These are phyloP conservation scores for Spencermartinsiella europaea DNA, from an alignment of 805 yeast genomes.

Conservation along the genomic window DNA sequence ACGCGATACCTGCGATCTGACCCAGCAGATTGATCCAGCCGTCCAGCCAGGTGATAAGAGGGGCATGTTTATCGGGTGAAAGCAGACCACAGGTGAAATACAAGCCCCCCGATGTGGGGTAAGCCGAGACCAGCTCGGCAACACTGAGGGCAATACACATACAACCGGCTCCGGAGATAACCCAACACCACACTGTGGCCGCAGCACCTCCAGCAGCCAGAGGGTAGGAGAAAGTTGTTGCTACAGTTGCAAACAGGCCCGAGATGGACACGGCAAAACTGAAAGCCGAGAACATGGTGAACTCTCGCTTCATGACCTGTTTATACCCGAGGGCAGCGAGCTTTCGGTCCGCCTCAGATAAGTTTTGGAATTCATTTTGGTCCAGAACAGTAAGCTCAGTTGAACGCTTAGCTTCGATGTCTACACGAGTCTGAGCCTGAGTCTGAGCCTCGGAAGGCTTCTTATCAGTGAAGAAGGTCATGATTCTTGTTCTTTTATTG, in stretches of 20 bases:
- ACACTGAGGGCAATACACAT: constrained; percentile 58
- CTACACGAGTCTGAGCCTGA: too few relatives aligned
- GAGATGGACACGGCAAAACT: constrained; percentile 63
- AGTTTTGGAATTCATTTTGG: not conserved
- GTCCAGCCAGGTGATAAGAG: constrained; percentile 39
- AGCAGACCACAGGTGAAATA: constrained; percentile 19
- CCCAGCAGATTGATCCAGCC: constrained; percentile 44
- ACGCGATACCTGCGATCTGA: constrained; percentile 34
- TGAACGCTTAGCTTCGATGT: not conserved
- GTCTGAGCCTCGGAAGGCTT: too few relatives aligned
- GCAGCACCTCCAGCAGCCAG: constrained; percentile 55
- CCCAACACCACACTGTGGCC: constrained; percentile 61
- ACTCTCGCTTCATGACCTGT: constrained; percentile 55
- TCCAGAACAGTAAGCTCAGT: not conserved
- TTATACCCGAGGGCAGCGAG: constrained; percentile 50
- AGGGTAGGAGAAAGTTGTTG: constrained; percentile 48
- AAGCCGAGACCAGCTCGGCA: constrained; percentile 52
- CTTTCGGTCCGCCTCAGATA: constrained; percentile 19
- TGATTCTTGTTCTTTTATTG: too few relatives aligned
- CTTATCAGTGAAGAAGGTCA: too few relatives aligned
- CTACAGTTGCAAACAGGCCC: constrained; percentile 58
- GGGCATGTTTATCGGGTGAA: constrained; percentile 41
- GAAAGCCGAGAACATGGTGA: constrained; percentile 55
- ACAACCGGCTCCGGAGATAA: constrained; percentile 49
- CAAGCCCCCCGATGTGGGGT: constrained; percentile 24